Percentiles rank a stretch among this genome's conserved stretches.
Conservation (phyloP, 2,329 filamentous ascomycete genomes). For the Fusarium sp. region DNA sequence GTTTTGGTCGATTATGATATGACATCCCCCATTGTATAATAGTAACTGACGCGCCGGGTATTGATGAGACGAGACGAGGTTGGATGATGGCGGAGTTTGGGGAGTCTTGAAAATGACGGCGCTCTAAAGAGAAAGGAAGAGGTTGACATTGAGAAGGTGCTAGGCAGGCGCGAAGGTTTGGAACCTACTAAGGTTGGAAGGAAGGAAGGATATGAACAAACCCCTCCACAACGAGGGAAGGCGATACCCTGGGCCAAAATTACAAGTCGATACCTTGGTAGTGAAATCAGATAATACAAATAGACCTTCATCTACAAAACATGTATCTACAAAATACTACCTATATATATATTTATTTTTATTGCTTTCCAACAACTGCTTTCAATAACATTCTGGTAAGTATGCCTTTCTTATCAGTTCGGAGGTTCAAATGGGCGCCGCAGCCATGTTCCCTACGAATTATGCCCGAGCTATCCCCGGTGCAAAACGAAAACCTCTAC, state of each 20-base stretch:
- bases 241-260: conserved; percentile 41
- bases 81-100: conserved; percentile 24
- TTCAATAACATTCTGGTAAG: background rate
- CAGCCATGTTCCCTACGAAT: background rate
- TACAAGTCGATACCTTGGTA: conserved; percentile 1
- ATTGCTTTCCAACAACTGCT: background rate
- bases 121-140: conserved; percentile 4
- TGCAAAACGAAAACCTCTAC: conserved; percentile 29
- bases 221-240: conserved; percentile 39
- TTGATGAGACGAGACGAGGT: background rate
- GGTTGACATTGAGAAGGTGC: conserved; percentile 7
- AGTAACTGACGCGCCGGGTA: conserved; percentile 12
- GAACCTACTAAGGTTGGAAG: background rate
- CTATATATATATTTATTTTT: too few species aligned
- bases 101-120: conserved; percentile 8
- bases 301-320: conserved; percentile 6
- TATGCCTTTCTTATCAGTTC: background rate
- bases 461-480: conserved; percentile 40
- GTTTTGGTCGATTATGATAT: conserved; percentile 30
- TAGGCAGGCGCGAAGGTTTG: conserved; percentile 1
- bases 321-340: too few species aligned
- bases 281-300: conserved; percentile 24
- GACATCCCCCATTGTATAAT: conserved; percentile 35
- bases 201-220: conserved; percentile 24
- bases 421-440: background rate